These are phyloP conservation scores for Exophiala xenobiotica DNA, from an alignment of 2,329 filamentous ascomycete species.

Conservation along the genomic window DNA sequence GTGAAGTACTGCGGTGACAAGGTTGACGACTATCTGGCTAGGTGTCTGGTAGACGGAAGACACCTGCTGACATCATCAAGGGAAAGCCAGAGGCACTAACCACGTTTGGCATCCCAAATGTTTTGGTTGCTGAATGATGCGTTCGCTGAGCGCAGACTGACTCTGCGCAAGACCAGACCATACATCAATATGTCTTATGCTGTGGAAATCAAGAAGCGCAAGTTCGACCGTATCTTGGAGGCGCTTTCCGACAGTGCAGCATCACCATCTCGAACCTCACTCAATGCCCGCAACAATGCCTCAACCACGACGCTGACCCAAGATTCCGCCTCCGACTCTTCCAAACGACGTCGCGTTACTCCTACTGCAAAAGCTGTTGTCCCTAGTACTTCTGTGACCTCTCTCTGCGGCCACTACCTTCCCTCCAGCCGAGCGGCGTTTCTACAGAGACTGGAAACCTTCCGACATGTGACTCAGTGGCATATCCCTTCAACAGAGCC, in stretches of 20 bases:
- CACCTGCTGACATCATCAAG: too few relatives aligned
- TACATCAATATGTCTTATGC: slow-evolving; percentile 36
- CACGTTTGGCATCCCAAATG: not conserved
- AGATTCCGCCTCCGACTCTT: slow-evolving; percentile 23
- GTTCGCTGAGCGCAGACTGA: too few relatives aligned
- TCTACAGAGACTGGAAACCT: slow-evolving; percentile 76
- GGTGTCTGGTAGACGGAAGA: too few relatives aligned
- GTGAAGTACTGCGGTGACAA: too few relatives aligned
- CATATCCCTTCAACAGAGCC: slow-evolving; percentile 77
- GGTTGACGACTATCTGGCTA: too few relatives aligned
- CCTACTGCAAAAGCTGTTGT: slow-evolving; percentile 26
- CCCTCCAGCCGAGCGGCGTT: slow-evolving; percentile 84
- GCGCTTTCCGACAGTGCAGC: slow-evolving; percentile 35
- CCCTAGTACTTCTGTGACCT: slow-evolving; percentile 36
- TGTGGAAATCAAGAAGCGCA: slow-evolving; percentile 48
- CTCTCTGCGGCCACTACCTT: slow-evolving; percentile 67
- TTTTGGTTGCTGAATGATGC: not conserved
- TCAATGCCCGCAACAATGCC: slow-evolving; percentile 21
- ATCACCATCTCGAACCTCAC: slow-evolving; percentile 19
- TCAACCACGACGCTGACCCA: slow-evolving; percentile 17
- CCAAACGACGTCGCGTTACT: slow-evolving; percentile 28
- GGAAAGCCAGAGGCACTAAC: too few relatives aligned
- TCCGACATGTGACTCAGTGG: slow-evolving; percentile 89
- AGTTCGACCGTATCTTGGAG: slow-evolving; percentile 48
- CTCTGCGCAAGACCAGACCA: not conserved